Evolutionary conservation across 2,329 filamentous ascomycete genomes (phyloP).

Genomic region (Fonsecaea pedrosoi): DNA sequence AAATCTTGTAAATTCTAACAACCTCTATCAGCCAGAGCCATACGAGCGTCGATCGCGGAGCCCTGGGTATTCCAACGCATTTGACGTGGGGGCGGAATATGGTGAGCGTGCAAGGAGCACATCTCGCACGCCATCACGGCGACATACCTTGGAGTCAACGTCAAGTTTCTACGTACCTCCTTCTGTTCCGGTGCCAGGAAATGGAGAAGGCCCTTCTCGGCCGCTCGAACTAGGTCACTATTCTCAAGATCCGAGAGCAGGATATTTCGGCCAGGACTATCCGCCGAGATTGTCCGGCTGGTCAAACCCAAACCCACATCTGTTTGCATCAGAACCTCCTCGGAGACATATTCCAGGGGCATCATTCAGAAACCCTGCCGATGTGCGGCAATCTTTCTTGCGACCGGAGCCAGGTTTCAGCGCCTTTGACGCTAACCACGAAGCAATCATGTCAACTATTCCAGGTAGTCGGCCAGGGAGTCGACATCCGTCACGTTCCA

Average conservation of each 20-base stretch:
- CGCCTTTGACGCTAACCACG: constrained; percentile 40
- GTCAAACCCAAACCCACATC: constrained; percentile 12
- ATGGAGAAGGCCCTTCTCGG: constrained; percentile 27
- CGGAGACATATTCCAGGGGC: constrained; percentile 27
- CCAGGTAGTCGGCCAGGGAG: constrained; percentile 38
- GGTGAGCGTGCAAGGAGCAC: constrained; percentile 33
- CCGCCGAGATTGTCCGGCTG: constrained; percentile 25
- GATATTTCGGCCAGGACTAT: constrained; percentile 33
- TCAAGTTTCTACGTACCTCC: constrained; percentile 30
- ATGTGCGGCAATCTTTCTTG: constrained; percentile 32
- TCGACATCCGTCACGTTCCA: constrained; percentile 37
- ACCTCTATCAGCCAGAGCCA: constrained; percentile 18
- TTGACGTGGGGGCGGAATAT: constrained; percentile 28
- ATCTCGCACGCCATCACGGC: constrained; percentile 36
- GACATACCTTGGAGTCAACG: constrained; percentile 35
- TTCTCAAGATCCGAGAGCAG: constrained; percentile 25
- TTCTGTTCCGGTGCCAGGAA: constrained; percentile 28
- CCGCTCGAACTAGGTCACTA: constrained; percentile 31
- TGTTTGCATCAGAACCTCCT: constrained; percentile 26
- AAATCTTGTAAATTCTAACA: constrained; percentile 23
- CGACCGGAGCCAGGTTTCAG: constrained; percentile 39
- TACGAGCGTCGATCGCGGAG: constrained; percentile 33
- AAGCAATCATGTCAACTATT: constrained; percentile 41
- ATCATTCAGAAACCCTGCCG: constrained; percentile 29
- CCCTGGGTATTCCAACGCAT: constrained; percentile 22